Conservation (phyloP, 2,329 filamentous ascomycete genomes). For the Lasiodiplodia hormozganensis region DNA sequence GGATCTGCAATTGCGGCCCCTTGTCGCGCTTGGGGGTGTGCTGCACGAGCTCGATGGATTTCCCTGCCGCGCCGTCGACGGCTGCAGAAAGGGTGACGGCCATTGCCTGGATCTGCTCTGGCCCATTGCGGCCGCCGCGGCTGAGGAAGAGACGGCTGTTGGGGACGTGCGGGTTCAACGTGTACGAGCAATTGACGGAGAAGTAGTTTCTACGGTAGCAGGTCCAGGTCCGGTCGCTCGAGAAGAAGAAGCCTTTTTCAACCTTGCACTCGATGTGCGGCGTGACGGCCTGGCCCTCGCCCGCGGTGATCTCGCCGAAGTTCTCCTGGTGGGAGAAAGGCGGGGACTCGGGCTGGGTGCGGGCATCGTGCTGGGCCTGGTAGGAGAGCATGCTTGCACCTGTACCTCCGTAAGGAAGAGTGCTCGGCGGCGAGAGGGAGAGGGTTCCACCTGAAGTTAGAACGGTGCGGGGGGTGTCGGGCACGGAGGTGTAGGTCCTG, state of each 20-base stretch:
- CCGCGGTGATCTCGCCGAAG: constrained; percentile 66
- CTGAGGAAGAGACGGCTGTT: constrained; percentile 65
- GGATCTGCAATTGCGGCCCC: constrained; percentile 76
- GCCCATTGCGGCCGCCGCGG: constrained; percentile 48
- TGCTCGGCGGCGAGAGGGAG: constrained; percentile 31
- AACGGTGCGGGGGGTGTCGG: constrained; percentile 44
- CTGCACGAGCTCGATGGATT: constrained; percentile 83
- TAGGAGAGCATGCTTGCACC: constrained; percentile 31
- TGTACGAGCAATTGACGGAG: constrained; percentile 80
- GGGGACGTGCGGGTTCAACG: constrained; percentile 67
- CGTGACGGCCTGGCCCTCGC: constrained; percentile 66
- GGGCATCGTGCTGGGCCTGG: constrained; percentile 34
- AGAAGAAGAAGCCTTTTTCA: constrained; percentile 86
- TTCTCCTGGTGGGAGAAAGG: constrained; percentile 56
- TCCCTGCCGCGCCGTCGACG: constrained; percentile 76
- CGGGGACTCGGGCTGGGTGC: constrained; percentile 43
- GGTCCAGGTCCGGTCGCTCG: constrained; percentile 81
- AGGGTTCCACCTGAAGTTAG: constrained; percentile 42
- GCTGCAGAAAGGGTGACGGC: constrained; percentile 86
- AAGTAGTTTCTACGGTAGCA: constrained; percentile 94
- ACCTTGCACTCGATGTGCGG: constrained; percentile 80
- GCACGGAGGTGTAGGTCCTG: constrained; percentile 25
- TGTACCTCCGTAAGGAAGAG: constrained; percentile 32
- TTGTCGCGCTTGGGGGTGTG: constrained; percentile 93
- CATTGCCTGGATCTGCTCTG: constrained; percentile 73